Base-by-base conservation (phyloP, 2,329 filamentous ascomycete species). In the Tolypocladium ovalisporum region DNA sequence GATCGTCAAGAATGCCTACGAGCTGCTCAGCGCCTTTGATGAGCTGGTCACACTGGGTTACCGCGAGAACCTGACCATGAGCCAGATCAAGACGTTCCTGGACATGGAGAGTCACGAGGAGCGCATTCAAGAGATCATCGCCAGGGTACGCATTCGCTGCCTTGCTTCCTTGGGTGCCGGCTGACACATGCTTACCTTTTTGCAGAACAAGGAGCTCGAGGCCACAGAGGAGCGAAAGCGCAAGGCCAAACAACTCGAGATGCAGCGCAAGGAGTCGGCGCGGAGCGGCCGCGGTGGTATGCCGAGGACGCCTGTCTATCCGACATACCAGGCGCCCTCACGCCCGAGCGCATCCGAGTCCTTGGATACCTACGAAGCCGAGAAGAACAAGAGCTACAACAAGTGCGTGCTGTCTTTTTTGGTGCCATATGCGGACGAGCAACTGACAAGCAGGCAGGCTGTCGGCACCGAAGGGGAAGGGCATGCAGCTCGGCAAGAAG, bases 31-130 rank as follows among this genome's bases (percentile, higher is more conserved):
- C 72, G 94, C 94, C 52, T 99, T 97, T 68, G 94, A 99, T 69
- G 94, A 99, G 77, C 82, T 99, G 59, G 93, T 99, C 60, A 97
- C 93, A 1, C 79, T 96, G 62, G 94, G 94, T 15, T 97, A 99
- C 76, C 79, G 94, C 68, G 94, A 99, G 77, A 99, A 99, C 74
- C 77, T 99, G 65, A 95, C 93, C 29, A 84, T 99, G 67, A 90
- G 86, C 74, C 95, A 99, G 76, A 99, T 99, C 79, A 97, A 95
- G 82, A 97, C 94, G 2, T 99, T 99, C 80, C 75, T 99, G 65
- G 95, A 97, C 70, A 99, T 99, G 94, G 94, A 99, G 75, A 94
- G 88, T 74, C 94, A 99, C 69, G 95, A 99, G 75, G 94, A 99
- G 80, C 86, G 94, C 70, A 97, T 99, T 65, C 94, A 99, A 74